Evolutionary conservation across 495 filamentous ascomycete genomes (phyloP).

Genomic region (Lineolata rhizophorae): DNA sequence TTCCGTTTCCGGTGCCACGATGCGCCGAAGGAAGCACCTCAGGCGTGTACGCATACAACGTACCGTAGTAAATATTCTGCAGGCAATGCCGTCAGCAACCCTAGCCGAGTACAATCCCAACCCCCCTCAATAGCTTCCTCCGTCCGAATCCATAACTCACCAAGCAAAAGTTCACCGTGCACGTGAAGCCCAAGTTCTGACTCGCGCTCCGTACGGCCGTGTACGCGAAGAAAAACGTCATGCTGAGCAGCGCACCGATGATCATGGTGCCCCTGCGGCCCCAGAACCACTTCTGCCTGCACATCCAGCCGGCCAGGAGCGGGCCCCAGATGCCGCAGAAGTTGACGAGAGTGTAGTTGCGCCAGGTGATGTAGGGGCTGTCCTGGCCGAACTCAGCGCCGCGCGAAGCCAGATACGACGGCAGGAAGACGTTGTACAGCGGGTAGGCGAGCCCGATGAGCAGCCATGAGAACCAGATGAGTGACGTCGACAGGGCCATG

Average conservation of each 20-base stretch:
- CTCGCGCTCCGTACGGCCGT: slow-evolving; percentile 33
- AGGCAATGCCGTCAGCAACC: no score
- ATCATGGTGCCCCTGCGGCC: slow-evolving; percentile 45
- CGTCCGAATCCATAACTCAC: slow-evolving; percentile 6
- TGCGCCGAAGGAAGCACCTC: slow-evolving; percentile 45
- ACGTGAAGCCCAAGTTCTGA: slow-evolving; percentile 44
- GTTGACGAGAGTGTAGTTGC: slow-evolving; percentile 50
- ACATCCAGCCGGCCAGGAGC: slow-evolving; percentile 41
- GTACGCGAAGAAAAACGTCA: slow-evolving; percentile 50
- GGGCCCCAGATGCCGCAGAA: slow-evolving; percentile 41
- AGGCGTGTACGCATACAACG: slow-evolving; percentile 39
- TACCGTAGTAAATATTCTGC: slow-evolving; percentile 50
- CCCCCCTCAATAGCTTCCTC: slow-evolving; percentile 1
- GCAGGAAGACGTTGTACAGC: slow-evolving; percentile 24
- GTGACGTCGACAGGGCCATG: slow-evolving; percentile 34
- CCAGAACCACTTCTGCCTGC: slow-evolving; percentile 27
- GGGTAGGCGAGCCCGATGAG: slow-evolving; percentile 48
- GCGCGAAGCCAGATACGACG: slow-evolving; percentile 24
- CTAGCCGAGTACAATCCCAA: no score
- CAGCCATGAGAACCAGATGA: slow-evolving; percentile 53
- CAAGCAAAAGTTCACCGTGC: slow-evolving; percentile 40
- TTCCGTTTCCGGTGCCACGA: slow-evolving; percentile 46
- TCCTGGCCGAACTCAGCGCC: slow-evolving; percentile 24
- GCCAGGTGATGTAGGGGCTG: slow-evolving; percentile 35
- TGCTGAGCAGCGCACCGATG: slow-evolving; percentile 17